These are phyloP conservation scores for Candida yuanshanica DNA, from an alignment of 805 yeast species.

Conservation along the genomic window DNA sequence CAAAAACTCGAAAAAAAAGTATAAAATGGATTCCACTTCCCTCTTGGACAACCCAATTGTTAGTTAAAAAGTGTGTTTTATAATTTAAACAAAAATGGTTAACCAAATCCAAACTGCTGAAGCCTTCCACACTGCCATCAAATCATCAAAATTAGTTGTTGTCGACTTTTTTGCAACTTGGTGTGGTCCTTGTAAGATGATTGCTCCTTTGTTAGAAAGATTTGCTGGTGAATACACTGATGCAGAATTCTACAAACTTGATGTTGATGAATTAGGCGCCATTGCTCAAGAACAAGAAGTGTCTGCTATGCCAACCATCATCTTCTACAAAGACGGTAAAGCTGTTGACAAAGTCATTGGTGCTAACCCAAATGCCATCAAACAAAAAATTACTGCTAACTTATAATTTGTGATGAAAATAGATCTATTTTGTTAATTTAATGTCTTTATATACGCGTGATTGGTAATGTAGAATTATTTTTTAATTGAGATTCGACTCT, in stretches of 20 bases:
- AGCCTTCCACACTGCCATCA: slow-evolving; percentile 66
- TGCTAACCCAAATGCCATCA: slow-evolving; percentile 82
- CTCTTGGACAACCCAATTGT: no score
- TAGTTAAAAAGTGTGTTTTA: no score
- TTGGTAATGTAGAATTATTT: no score
- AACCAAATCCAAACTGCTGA: slow-evolving; percentile 39
- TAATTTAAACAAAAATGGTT: slow-evolving; percentile 41
- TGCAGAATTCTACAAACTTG: slow-evolving; percentile 82
- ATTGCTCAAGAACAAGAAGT: slow-evolving; percentile 64
- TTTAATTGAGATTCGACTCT: no score
- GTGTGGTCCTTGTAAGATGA: slow-evolving; percentile 99
- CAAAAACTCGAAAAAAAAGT: not conserved
- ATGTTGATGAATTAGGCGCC: slow-evolving; percentile 77
- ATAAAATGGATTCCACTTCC: no score
- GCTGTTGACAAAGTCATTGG: slow-evolving; percentile 78
- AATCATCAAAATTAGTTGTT: slow-evolving; percentile 68
- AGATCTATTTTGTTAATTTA: not conserved
- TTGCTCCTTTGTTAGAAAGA: slow-evolving; percentile 89
- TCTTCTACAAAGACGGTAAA: slow-evolving; percentile 80
- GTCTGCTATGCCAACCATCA: slow-evolving; percentile 60
- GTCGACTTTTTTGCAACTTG: slow-evolving; percentile 96
- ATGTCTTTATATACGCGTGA: no score
- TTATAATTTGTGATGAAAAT: slow-evolving; percentile 30
- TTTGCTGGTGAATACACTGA: slow-evolving; percentile 57
- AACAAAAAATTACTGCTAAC: slow-evolving; percentile 54